These are phyloP conservation scores for Ascochyta rabiei DNA, from an alignment of 2,329 filamentous ascomycete genomes.

Conservation along the genomic window DNA sequence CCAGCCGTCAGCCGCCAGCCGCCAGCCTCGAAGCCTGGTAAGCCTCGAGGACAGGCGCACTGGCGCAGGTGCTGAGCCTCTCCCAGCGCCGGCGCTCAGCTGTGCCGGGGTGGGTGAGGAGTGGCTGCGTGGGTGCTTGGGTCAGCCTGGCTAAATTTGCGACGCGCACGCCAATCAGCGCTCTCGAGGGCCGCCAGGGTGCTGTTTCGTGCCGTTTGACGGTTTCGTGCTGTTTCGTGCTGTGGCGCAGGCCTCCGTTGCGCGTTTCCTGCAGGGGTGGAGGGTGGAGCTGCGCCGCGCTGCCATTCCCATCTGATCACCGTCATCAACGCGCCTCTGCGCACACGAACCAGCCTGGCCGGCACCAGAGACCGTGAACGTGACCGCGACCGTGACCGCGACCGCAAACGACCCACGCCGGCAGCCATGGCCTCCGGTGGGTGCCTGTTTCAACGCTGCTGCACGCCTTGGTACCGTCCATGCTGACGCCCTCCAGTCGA, in stretches of 20 bases:
- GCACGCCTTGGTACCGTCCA: not conserved
- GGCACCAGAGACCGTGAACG: not conserved
- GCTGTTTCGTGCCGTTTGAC: slow-evolving; percentile 11
- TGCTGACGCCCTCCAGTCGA: slow-evolving; percentile 48
- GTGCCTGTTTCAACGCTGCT: not conserved
- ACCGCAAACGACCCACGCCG: not conserved
- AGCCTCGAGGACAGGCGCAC: not conserved
- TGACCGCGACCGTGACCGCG: too few relatives aligned
- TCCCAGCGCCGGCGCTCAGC: not conserved
- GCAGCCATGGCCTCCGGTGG: slow-evolving; percentile 21
- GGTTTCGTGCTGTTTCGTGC: slow-evolving; percentile 2
- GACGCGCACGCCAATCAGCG: not conserved
- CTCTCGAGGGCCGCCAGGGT: not conserved
- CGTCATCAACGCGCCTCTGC: slow-evolving; percentile 4
- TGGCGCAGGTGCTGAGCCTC: slow-evolving; percentile 12
- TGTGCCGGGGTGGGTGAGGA: not conserved
- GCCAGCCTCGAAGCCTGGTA: not conserved
- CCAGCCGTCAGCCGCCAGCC: not conserved
- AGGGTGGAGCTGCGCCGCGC: slow-evolving; percentile 1
- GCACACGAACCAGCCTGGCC: not conserved
- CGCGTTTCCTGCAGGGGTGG: not conserved
- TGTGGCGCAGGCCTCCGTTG: slow-evolving; percentile 17
- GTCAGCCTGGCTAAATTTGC: slow-evolving; percentile 1
- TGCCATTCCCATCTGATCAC: not conserved
- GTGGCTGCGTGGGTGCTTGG: too few relatives aligned